Percentiles rank a stretch among this genome's conserved stretches.
phyloP scores from a whole-genome alignment of 1,139 yeast genomes.

The Yarrowia galli region DNA sequence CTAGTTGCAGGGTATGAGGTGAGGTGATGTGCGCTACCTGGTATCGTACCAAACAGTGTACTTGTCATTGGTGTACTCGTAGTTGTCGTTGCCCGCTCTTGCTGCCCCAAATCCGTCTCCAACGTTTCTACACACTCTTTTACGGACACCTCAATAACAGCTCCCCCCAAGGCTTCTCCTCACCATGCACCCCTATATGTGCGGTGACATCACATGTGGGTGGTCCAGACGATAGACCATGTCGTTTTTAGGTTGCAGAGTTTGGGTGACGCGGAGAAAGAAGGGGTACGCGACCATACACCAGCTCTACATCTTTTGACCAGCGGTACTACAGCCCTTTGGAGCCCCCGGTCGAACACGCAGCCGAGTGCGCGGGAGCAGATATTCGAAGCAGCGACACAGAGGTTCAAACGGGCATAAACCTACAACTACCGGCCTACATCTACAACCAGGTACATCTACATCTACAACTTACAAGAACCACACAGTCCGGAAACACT shows the following conservation, averaged over 20 bases:
- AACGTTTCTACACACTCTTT: no score
- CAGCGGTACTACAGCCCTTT: not conserved
- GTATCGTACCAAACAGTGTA: no score
- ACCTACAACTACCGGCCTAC: no score
- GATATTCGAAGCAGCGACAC: not conserved
- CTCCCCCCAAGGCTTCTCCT: not conserved
- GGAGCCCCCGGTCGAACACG: constrained; percentile 16
- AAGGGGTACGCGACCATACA: constrained; percentile 20
- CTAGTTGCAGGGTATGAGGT: not conserved
- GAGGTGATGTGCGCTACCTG: no score
- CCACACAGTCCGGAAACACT: no score
- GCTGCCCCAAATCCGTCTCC: no score
- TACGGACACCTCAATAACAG: no score
- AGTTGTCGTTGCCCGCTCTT: no score
- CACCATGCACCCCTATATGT: constrained; percentile 28
- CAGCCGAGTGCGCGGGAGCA: constrained; percentile 3
- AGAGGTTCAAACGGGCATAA: not conserved
- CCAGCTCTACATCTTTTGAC: not conserved
- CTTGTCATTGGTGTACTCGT: no score
- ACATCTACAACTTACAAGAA: no score
- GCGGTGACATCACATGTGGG: constrained; percentile 27
- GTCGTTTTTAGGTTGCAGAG: constrained; percentile 2
- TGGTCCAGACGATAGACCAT: constrained; percentile 1
- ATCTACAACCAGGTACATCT: no score
- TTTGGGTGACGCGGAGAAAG: constrained; percentile 34